These are phyloP conservation scores for Phytophthora brassicae DNA, from an alignment of 352 stramenopile species.

Conservation along the genomic window DNA sequence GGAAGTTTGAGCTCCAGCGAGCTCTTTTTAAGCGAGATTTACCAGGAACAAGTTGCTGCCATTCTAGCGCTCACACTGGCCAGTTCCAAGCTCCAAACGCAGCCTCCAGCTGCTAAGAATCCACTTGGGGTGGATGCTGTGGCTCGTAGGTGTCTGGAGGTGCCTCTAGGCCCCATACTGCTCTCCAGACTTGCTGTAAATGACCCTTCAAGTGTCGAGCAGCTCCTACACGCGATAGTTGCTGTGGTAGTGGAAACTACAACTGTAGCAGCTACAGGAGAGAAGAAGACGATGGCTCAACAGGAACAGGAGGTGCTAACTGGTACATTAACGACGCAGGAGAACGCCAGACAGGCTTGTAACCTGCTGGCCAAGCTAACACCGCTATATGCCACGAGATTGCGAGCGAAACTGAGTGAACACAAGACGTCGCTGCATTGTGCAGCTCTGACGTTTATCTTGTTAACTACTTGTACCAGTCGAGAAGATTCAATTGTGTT, in stretches of 20 bases:
- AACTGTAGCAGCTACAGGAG: neutral
- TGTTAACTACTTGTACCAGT: conserved; percentile 21
- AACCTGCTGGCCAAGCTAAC: conserved; percentile 38
- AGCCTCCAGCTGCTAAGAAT: conserved; percentile 14
- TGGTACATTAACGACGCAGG: neutral
- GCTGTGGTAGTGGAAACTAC: conserved; percentile 25
- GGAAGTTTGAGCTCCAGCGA: conserved; percentile 37
- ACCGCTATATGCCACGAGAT: conserved; percentile 38
- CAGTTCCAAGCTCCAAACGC: conserved; percentile 31
- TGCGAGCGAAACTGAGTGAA: conserved; percentile 35
- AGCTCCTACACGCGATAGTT: conserved; percentile 46
- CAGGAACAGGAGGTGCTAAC: conserved; percentile 36
- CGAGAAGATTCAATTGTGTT: conserved; percentile 38
- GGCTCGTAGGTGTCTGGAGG: conserved; percentile 25
- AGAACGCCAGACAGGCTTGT: conserved; percentile 29
- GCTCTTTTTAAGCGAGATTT: conserved; percentile 57
- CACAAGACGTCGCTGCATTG: conserved; percentile 34
- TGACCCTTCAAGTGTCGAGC: conserved; percentile 41
- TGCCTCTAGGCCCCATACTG: conserved; percentile 44
- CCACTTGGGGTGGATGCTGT: conserved; percentile 15
- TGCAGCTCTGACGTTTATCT: conserved; percentile 19
- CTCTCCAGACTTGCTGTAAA: conserved; percentile 52
- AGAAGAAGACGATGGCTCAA: conserved; percentile 28
- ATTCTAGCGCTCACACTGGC: conserved; percentile 51
- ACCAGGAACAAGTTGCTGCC: conserved; percentile 51